Evolutionary conservation across 192 early-diverging fungal genomes (phyloP).

Genomic region (Chytriomyces sp.): DNA sequence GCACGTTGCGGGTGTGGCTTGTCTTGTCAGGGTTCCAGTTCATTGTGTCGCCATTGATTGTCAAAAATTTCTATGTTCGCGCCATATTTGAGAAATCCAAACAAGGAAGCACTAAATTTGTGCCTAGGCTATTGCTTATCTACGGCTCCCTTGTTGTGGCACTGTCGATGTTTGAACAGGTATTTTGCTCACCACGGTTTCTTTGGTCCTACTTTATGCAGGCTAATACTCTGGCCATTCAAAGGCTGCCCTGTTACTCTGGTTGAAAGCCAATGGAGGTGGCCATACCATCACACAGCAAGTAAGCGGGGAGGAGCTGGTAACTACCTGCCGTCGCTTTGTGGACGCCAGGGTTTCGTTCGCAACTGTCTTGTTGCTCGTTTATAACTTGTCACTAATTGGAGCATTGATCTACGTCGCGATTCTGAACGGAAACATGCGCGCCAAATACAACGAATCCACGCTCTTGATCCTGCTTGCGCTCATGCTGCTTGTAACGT

Average conservation of each 20-base stretch:
- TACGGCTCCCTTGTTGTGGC: too few species aligned
- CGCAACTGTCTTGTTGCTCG: neutral
- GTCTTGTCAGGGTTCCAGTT: neutral
- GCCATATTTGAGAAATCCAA: neutral
- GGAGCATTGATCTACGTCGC: neutral
- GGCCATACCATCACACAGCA: too few species aligned
- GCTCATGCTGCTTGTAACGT: neutral
- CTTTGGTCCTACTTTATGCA: too few species aligned
- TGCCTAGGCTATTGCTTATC: too few species aligned
- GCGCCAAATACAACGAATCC: conserved; percentile 7
- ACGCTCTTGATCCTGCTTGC: neutral
- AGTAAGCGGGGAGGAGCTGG: too few species aligned
- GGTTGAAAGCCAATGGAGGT: too few species aligned
- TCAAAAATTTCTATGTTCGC: neutral
- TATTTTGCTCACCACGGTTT: too few species aligned
- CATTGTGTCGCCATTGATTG: neutral
- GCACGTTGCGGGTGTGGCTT: neutral
- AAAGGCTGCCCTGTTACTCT: too few species aligned
- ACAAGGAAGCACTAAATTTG: neutral
- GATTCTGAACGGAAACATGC: neutral
- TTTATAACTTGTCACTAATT: neutral
- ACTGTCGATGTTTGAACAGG: too few species aligned
- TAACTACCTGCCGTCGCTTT: neutral
- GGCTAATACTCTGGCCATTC: too few species aligned
- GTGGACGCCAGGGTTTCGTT: neutral